Base-by-base conservation (phyloP, 2,329 filamentous ascomycete species). In the Xylaria sp. region DNA sequence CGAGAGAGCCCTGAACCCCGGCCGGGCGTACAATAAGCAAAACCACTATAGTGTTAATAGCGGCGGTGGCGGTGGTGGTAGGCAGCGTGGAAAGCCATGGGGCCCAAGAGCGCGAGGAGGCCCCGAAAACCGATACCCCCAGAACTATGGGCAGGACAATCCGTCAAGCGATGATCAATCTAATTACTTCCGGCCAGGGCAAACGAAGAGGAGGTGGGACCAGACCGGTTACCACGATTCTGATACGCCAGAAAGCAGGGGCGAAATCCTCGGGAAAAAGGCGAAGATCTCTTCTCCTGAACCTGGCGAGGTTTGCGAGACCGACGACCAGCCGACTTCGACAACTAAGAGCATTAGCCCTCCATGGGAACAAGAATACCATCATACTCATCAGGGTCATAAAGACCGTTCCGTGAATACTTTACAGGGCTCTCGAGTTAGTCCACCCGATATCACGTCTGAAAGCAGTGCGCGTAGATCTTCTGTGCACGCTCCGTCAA, bases 301-400 rank as follows among this genome's bases (percentile, higher is more conserved):
- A 58, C 74, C 73, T 11, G 76, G 76, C 12, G 75, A 77, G 59
- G 71, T 77, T 24, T 61, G 61, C 36, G 67, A 71, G 50, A 60
- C 48, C 30, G 65, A 71, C 30, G 67, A 71, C 17, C 58, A 69
- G 47, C 59, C 53, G 17, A 51, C 57, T 6, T 21, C 55, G 36
- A 48, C 63, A 27, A 67, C 36, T 17, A 64, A 64, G 45, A 62
- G 57, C 47, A 17, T 24, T 14, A 63, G 54, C 48, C 54, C 68
- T 59, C 58, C 42, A 47, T 57, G 50, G 61, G 58, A 67, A 30
- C 42, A 45, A 47, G 61, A 68, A 30, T 47, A 63, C 32, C 50
- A 30, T 48, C n/a, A 47, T 27, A 12, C 24, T 36, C 27, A 27
- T 30, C 63, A 14, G 14, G 54, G 48, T 9, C 36, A 36, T 50